Evolutionary conservation across 225 moss, liverwort and hornwort genomes (phyloP), one percentile per base, ranked within the genome.

Genomic region (Sphagnum contortum): DNA sequence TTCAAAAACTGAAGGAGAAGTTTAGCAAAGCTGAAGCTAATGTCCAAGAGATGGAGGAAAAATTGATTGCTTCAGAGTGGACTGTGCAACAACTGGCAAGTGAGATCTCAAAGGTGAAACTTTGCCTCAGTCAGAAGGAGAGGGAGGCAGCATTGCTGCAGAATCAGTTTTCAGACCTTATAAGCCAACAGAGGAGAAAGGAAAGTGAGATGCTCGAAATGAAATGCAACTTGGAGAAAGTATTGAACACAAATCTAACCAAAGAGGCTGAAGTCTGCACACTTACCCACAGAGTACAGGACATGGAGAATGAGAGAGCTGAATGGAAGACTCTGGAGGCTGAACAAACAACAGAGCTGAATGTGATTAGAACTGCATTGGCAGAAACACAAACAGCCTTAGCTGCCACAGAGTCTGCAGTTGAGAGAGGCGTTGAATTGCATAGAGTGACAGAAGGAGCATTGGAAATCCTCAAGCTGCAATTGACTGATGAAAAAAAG

Each of bases 31-130:
- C 77, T 14, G 87, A 89, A 69, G 74, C 72, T 45, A 71, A 78
- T 69, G 83, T 85, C 10, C 79, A 70, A 48, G 87, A 89, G 63
- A 87, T 81, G 56, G 94, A 94, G 61, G 91, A 89, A 69, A 82
- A 85, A 45, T 73, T 94, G 60, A 73, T 75, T 63, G 89, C 91
- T 14, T 91, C 91, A 50, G 91, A 91, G 71, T 91, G 89, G 94
- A 72, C 91, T 51, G 83, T 89, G 64, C 89, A 94, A 61, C 89
- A 87, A 66, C 71, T 91, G 64, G 87, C 89, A 48, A 73, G 77
- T 49, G 89, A 89, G 64, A 71, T 94, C 49, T 74, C 74, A 0
- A 89, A 89, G 69, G 87, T 76, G 4, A 91, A 94, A 64, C 70
- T 73, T 69, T 80, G 63, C 57, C 74, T 89, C 67, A 67, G 68